Percentiles rank a stretch among this genome's conserved stretches.
These are phyloP conservation scores for Blastomyces silverae DNA, from an alignment of 2,329 filamentous ascomycete genomes.

Conservation along the genomic window DNA sequence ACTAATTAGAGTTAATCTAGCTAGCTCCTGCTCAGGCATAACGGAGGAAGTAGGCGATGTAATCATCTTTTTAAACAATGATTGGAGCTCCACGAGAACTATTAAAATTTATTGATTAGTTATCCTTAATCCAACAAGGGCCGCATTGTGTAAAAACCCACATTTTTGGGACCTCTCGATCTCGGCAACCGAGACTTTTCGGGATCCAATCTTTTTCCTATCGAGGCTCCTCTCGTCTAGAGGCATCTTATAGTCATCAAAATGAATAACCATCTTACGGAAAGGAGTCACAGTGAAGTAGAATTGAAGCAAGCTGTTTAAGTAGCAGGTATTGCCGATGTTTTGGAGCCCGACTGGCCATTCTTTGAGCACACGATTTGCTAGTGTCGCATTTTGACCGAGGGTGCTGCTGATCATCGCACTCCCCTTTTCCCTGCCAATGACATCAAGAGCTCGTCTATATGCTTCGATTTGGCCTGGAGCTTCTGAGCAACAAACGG, in stretches of 20 bases:
- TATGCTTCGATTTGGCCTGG: constrained; percentile 43
- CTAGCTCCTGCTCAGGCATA: constrained; percentile 67
- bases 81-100: constrained; percentile 69
- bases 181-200: constrained; percentile 55
- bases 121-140: not conserved
- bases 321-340: constrained; percentile 95
- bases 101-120: constrained; percentile 1
- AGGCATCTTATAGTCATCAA: constrained; percentile 63
- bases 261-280: constrained; percentile 70
- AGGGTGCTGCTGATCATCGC: constrained; percentile 32
- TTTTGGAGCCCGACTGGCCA: constrained; percentile 84
- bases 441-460: constrained; percentile 43
- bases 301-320: constrained; percentile 94
- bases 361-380: constrained; percentile 37
- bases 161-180: constrained; percentile 62
- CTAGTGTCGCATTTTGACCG: constrained; percentile 28
- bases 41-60: constrained; percentile 56
- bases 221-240: constrained; percentile 57
- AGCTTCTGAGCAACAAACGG: constrained; percentile 42
- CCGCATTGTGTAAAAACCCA: constrained; percentile 44
- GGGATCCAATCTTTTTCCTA: constrained; percentile 66
- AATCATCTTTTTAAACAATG: constrained; percentile 65
- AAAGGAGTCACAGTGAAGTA: constrained; percentile 82
- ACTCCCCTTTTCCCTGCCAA: constrained; percentile 42
- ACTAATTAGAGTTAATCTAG: constrained; percentile 67